Evolutionary conservation across 352 stramenopile species (phyloP), one percentile per base, ranked within the genome.

Genomic region (Phytophthora foliorum): DNA sequence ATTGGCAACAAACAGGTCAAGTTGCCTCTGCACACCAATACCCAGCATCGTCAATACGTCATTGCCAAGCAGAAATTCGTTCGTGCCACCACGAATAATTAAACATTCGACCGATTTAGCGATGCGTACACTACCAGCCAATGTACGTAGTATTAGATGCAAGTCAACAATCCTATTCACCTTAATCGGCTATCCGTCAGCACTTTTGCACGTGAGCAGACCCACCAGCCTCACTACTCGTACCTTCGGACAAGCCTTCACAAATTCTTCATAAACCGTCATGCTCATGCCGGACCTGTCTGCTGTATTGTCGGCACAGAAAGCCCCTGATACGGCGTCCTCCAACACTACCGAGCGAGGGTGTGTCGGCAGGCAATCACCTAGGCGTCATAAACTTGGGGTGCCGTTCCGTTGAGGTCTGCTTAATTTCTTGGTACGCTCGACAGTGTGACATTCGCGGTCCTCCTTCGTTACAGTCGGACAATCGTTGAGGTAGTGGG

Each of bases 201-300:
- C 57, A 16, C 57, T 44, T 13, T 64, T 64, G 34, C 57, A 64
- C 1, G 21, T 54, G 57, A 64, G 21, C 14, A 39, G 57, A 46
- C 57, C 45, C 19, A 57, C 34, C 46, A 65, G 14, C 9, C n/a
- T 57, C 45, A 57, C 57, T n/a, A 22, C 57, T 44, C 22, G 5
- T 1, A 34, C 34, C 22, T n/a, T n/a, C n/a, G n/a, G n/a, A n/a
- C n/a, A n/a, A n/a, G n/a, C n/a, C n/a, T n/a, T n/a, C n/a, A n/a
- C n/a, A n/a, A n/a, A n/a, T n/a, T n/a, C n/a, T n/a, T n/a, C n/a
- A n/a, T 57, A 65, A 3, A 53, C 36, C 0, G 2, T 59, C 27
- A 36, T 54, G 19, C 27, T 67, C 58, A 59, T 59, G 6, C 38
- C 48, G 13, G 58, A 67, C 49, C 58, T 67, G 49, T 67, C 58